phyloP scores from a whole-genome alignment of 768 basidiomycete species.

The Boletus pseudo-olivaceus region DNA sequence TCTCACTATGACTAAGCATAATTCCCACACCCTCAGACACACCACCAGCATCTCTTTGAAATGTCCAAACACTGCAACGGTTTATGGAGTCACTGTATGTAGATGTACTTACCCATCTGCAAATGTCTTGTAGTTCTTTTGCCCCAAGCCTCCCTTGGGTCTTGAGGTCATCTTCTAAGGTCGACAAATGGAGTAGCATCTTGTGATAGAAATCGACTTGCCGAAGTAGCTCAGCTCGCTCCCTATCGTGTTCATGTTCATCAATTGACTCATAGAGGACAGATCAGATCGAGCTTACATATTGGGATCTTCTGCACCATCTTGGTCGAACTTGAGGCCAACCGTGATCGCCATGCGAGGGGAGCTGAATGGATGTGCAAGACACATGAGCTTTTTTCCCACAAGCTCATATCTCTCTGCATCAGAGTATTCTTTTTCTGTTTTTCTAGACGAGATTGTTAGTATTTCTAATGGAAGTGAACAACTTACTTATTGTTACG shows the following conservation, averaged over 20 bases:
- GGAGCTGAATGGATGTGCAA: not conserved
- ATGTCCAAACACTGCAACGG: too few species aligned
- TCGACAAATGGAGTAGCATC: not conserved
- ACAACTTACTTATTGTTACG: too few species aligned
- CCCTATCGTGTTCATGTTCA: not conserved
- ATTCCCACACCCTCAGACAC: too few species aligned
- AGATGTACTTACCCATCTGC: not conserved
- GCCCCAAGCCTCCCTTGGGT: not conserved
- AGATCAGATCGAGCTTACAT: not conserved
- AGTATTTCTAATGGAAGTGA: not conserved
- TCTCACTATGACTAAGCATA: too few species aligned
- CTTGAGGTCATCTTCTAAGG: not conserved
- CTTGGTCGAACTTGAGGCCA: not conserved
- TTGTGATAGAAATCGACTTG: not conserved
- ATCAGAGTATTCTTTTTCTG: not conserved
- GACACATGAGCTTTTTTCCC: not conserved
- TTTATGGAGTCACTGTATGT: too few species aligned
- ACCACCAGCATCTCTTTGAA: too few species aligned
- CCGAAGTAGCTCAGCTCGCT: not conserved
- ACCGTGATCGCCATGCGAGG: not conserved
- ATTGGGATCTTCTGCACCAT: not conserved
- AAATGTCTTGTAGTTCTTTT: not conserved
- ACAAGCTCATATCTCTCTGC: not conserved
- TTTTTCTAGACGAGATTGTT: not conserved
- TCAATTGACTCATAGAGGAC: not conserved